phyloP scores from a whole-genome alignment of 164 flowering plant genomes.

The Vitis rotundifolia region DNA sequence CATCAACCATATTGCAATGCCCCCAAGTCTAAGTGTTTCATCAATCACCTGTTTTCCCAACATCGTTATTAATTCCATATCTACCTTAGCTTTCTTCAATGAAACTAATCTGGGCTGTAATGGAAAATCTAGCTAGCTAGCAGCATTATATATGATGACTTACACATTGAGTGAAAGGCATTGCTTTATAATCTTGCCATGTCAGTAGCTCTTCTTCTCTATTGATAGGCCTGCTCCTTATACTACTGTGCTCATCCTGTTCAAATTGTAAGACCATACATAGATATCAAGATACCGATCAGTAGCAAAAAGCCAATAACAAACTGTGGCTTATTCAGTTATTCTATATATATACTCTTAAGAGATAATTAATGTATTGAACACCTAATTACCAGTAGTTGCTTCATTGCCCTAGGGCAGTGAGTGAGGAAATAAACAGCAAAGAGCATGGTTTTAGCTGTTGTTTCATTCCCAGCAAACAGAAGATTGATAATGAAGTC shows the following conservation, averaged over 20 bases:
- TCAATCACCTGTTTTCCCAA: constrained; percentile 64
- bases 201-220: constrained; percentile 39
- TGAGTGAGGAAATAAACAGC: constrained; percentile 78
- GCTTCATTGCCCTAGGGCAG: constrained; percentile 61
- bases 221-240: constrained; percentile 20
- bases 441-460: constrained; percentile 86
- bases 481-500: constrained; percentile 88
- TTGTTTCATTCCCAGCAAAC: constrained; percentile 91
- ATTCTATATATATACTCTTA: too few species aligned
- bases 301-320: too few species aligned
- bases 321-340: too few species aligned
- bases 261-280: neutral
- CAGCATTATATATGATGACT: constrained; percentile 15
- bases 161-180: constrained; percentile 88
- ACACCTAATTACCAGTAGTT: constrained; percentile 45
- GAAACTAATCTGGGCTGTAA: neutral
- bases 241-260: constrained; percentile 68
- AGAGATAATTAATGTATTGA: too few species aligned
- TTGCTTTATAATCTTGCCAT: constrained; percentile 85
- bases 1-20: constrained; percentile 91
- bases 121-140: too few species aligned
- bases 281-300: too few species aligned
- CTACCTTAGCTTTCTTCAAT: too few species aligned
- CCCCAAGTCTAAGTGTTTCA: constrained; percentile 86
- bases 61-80: neutral